phyloP scores from a whole-genome alignment of 1,139 yeast genomes.

The Yamadazyma aaseri region DNA sequence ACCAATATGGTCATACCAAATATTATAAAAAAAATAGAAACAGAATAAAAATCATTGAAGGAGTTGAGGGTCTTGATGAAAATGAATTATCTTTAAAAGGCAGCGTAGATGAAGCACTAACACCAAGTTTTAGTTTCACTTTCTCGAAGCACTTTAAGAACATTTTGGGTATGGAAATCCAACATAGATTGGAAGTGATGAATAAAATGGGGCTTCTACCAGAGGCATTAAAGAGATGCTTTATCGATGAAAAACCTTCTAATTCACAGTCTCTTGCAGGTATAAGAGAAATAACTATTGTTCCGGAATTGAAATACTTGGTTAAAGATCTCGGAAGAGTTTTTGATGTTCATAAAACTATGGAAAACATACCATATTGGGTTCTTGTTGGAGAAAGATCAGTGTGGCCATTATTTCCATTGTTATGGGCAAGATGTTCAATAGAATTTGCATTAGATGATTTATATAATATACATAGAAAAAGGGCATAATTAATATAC shows the following conservation, averaged over 20 bases:
- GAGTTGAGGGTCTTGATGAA: slow-evolving; percentile 9
- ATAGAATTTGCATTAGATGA: slow-evolving; percentile 89
- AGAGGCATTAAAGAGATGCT: slow-evolving; percentile 66
- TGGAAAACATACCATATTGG: slow-evolving; percentile 86
- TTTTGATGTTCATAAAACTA: slow-evolving; percentile 68
- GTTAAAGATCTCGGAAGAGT: slow-evolving; percentile 67
- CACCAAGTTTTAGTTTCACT: slow-evolving; percentile 32
- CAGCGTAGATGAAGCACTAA: slow-evolving; percentile 21
- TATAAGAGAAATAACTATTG: slow-evolving; percentile 75
- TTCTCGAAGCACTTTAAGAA: slow-evolving; percentile 36
- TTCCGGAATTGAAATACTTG: slow-evolving; percentile 77
- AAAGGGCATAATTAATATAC: slow-evolving; percentile 19
- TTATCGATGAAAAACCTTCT: slow-evolving; percentile 86
- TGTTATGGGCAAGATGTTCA: slow-evolving; percentile 84
- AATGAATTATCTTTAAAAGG: slow-evolving; percentile 15
- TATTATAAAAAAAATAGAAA: slow-evolving; percentile 15
- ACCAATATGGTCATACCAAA: slow-evolving; percentile 35
- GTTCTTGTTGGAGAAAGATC: slow-evolving; percentile 86
- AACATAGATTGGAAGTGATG: slow-evolving; percentile 78
- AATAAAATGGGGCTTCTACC: slow-evolving; percentile 78
- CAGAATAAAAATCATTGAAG: slow-evolving; percentile 5
- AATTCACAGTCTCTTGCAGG: slow-evolving; percentile 55
- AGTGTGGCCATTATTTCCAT: slow-evolving; percentile 89
- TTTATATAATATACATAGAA: slow-evolving; percentile 54
- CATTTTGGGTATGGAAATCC: slow-evolving; percentile 59